Conservation (phyloP, 805 yeast species). For the Kurtzmaniella fragi region DNA sequence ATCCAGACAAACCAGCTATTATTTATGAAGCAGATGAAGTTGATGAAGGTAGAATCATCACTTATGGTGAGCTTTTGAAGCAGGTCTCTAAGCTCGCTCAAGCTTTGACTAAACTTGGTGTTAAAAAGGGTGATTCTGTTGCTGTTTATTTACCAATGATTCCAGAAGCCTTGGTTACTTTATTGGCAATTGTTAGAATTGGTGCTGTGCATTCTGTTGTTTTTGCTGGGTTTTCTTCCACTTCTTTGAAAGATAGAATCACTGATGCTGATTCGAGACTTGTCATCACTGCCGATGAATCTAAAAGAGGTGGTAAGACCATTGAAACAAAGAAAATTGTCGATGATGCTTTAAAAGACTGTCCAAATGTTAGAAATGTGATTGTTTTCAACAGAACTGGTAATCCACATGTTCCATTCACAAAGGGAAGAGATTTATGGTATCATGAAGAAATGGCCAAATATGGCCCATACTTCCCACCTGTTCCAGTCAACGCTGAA, state of each 20-base stretch:
- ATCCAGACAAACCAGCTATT: constrained; percentile 70
- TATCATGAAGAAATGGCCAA: constrained; percentile 70
- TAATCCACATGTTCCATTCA: constrained; percentile 45
- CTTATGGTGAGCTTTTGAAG: constrained; percentile 67
- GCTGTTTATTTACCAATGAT: constrained; percentile 87
- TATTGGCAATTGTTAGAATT: constrained; percentile 72
- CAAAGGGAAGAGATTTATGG: constrained; percentile 61
- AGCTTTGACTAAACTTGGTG: constrained; percentile 60
- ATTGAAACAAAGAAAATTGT: constrained; percentile 77
- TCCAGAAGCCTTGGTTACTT: constrained; percentile 69
- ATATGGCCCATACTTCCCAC: constrained; percentile 66
- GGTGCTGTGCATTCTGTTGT: constrained; percentile 86
- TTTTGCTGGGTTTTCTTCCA: constrained; percentile 79
- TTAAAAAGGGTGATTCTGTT: constrained; percentile 77
- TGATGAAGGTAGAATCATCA: constrained; percentile 53
- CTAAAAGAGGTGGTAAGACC: constrained; percentile 77
- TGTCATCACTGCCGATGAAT: constrained; percentile 77
- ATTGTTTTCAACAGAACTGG: constrained; percentile 74
- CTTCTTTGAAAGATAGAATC: constrained; percentile 67
- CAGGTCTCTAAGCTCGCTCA: constrained; percentile 71
- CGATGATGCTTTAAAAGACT: constrained; percentile 67
- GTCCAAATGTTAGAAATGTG: constrained; percentile 66
- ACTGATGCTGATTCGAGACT: constrained; percentile 67
- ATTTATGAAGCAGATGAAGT: constrained; percentile 82
- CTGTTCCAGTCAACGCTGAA: constrained; percentile 71